Evolutionary conservation across 2,329 filamentous ascomycete genomes (phyloP), one percentile per base, ranked within the genome.

Genomic region (Thermoascus crustaceus): DNA sequence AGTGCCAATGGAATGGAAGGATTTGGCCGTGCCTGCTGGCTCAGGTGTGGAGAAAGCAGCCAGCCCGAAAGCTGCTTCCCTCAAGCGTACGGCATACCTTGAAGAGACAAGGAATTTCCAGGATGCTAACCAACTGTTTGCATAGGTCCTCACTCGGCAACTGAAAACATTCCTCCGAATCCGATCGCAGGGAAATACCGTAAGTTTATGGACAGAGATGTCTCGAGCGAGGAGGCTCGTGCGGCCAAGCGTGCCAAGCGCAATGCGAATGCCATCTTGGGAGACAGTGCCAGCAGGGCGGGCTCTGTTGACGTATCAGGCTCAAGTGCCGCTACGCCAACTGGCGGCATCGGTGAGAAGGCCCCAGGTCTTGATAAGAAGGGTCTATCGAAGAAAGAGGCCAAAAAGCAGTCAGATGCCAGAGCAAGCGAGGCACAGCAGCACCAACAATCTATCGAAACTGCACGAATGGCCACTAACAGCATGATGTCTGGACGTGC

Each of bases 361-460:
- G 76, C 80, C 1, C 73, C 79, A 1, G 80, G 82, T 35, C 56
- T 67, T 1, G 71, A 76, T 23, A 66, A 66, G 45, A 89, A 87
- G 58, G 72, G 78, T 3, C 72, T 85, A 34, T 83, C 82, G 4
- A 95, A 95, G 70, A 95, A 95, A 64, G 87, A 94, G 57, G 72
- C 82, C 54, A 85, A 81, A 59, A 82, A 80, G 44, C 73, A 82
- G 46, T 75, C 78, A n/a, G 80, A 85, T 40, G 68, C 71, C 3
- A 85, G 83, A 48, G 75, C 80, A 14, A 82, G 78, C 0, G 85
- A 93, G 52, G 82, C 82, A 11, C 80, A 80, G 39, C 83, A 81
- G 45, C 86, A 89, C 45, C 78, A 80, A 14, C 83, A 81, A 43
- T 86, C 89, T 17, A 94, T 95, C 55, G 72, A 78, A 37, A 94